Percentiles rank a stretch among this genome's conserved stretches.
Evolutionary conservation across 2,329 filamentous ascomycete species (phyloP).

Genomic region (Lecanosticta acicola): DNA sequence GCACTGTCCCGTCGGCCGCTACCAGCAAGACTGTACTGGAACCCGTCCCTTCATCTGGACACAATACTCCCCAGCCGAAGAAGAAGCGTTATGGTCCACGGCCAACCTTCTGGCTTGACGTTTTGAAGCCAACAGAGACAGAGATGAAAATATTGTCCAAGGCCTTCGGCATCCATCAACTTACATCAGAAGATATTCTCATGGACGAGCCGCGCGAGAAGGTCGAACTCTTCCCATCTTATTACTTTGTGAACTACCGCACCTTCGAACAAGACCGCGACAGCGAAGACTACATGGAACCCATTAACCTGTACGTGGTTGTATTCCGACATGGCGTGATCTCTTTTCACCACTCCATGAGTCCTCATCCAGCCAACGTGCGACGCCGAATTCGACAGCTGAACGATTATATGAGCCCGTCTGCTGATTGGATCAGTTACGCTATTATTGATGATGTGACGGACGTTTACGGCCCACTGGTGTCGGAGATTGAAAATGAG

Average conservation of each 20-base stretch:
- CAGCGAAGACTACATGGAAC: slow-evolving; percentile 85
- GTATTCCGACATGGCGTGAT: slow-evolving; percentile 94
- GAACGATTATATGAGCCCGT: slow-evolving; percentile 86
- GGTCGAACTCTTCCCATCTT: slow-evolving; percentile 92
- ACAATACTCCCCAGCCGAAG: slow-evolving; percentile 23
- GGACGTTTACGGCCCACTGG: slow-evolving; percentile 87
- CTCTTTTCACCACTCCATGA: slow-evolving; percentile 95
- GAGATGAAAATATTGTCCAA: slow-evolving; percentile 95
- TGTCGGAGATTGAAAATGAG: slow-evolving; percentile 89
- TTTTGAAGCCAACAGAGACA: slow-evolving; percentile 81
- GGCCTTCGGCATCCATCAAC: slow-evolving; percentile 88
- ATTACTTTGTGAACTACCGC: slow-evolving; percentile 98
- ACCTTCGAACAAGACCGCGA: slow-evolving; percentile 93
- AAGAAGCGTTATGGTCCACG: slow-evolving; percentile 60
- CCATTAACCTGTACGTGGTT: slow-evolving; percentile 95
- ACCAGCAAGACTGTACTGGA: slow-evolving; percentile 7
- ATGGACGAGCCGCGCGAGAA: slow-evolving; percentile 97
- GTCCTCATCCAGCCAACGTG: slow-evolving; percentile 92
- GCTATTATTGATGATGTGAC: slow-evolving; percentile 98
- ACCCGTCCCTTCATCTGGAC: slow-evolving; percentile 16
- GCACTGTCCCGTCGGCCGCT: neutral
- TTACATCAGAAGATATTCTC: slow-evolving; percentile 95
- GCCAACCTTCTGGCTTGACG: slow-evolving; percentile 94
- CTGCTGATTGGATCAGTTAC: slow-evolving; percentile 97
- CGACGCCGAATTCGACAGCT: slow-evolving; percentile 87